phyloP scores from a whole-genome alignment of 768 basidiomycete species.

The Leccinum ochraceum region DNA sequence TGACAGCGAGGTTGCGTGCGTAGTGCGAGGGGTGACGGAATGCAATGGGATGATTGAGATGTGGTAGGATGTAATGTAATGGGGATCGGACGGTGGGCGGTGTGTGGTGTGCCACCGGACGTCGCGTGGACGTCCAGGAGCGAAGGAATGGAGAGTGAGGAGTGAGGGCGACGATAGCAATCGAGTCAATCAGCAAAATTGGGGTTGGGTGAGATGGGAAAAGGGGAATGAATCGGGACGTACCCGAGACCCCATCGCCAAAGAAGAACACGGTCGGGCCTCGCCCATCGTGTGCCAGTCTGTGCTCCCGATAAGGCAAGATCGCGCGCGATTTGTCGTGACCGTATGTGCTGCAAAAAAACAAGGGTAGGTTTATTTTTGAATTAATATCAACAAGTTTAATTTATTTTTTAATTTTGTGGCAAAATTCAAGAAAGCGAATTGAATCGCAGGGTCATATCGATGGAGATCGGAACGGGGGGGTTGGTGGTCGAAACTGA shows the following conservation, averaged over 20 bases:
- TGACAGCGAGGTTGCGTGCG: not conserved
- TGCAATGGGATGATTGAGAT: not conserved
- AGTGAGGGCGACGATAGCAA: not conserved
- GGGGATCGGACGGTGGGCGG: not conserved
- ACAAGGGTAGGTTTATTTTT: not conserved
- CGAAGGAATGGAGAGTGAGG: not conserved
- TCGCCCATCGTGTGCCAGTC: conserved; percentile 16
- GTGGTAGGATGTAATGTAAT: not conserved
- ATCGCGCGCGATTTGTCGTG: conserved; percentile 98
- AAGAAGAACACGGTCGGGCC: conserved; percentile 90
- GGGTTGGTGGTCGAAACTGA: not conserved
- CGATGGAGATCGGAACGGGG: not conserved
- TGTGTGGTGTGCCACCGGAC: not conserved
- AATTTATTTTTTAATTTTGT: too few relatives aligned
- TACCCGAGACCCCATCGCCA: conserved; percentile 95
- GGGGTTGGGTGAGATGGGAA: not conserved
- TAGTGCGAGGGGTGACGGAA: not conserved
- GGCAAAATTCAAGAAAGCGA: not conserved
- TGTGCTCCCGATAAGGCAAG: conserved; percentile 71
- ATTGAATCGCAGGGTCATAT: not conserved
- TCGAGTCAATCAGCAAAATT: not conserved
- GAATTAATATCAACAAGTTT: not conserved
- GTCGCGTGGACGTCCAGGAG: not conserved
- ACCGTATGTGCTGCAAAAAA: conserved; percentile 60
- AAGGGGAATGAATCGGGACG: conserved; percentile 21